These are phyloP conservation scores for Chrysopogon serrulatus DNA, from an alignment of 176 grass and related monocot genomes.

Conservation along the genomic window DNA sequence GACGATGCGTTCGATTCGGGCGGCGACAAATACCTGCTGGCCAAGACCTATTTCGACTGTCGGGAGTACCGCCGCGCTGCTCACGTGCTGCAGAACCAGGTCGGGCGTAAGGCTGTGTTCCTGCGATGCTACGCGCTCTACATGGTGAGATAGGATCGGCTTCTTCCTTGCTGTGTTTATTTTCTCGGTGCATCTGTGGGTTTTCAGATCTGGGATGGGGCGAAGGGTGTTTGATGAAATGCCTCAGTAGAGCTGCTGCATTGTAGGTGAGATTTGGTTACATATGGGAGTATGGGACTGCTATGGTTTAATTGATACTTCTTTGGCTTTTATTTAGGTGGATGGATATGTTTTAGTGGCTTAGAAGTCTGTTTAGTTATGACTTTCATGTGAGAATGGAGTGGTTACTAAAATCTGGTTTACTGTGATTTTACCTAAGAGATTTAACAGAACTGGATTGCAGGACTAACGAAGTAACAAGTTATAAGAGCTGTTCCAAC, in stretches of 20 bases:
- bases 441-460: background rate
- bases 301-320: background rate
- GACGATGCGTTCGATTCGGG: slow-evolving; percentile 63
- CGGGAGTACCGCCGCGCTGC: slow-evolving; percentile 88
- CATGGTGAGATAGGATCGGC: slow-evolving; percentile 38
- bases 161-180: background rate
- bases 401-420: background rate
- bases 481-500: background rate
- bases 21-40: slow-evolving; percentile 87
- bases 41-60: slow-evolving; percentile 97
- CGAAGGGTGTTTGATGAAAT: slow-evolving; percentile 43
- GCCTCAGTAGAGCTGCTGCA: slow-evolving; percentile 3
- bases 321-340: background rate
- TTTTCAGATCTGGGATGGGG: slow-evolving; percentile 22
- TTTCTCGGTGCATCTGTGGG: background rate
- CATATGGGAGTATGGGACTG: background rate
- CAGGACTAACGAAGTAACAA: background rate
- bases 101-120: slow-evolving; percentile 72
- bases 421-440: slow-evolving; percentile 14
- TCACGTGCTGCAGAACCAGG: slow-evolving; percentile 60
- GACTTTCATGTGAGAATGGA: background rate
- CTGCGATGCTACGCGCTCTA: slow-evolving; percentile 96
- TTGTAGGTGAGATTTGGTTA: background rate
- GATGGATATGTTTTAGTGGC: background rate
- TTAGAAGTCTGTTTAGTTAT: background rate